Base-by-base conservation (phyloP, 345 rosid species). In the Lepidium didymum region DNA sequence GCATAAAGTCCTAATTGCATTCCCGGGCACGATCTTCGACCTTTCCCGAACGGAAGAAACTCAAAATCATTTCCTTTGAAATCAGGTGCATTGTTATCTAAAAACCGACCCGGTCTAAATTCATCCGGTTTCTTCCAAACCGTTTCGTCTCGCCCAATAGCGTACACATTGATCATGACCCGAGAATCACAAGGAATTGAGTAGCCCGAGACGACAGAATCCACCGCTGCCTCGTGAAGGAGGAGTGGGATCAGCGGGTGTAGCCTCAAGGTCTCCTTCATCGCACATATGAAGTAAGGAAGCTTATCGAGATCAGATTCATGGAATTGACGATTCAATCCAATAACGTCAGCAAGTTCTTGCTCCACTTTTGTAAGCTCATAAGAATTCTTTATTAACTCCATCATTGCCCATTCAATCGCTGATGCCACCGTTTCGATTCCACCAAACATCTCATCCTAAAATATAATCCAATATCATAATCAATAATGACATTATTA, bases 221-320 rank as follows among this genome's bases (percentile, higher is more conserved):
- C 84, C 36, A 56, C 80, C 1, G 86, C 75, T 0, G 90, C 77
- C 78, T 90, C 91, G 13, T 87, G 96, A 55, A 90, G 86, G 68
- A 85, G 87, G 40, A 90, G 84, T 1, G 96, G 94, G 59, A 90
- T 90, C 35, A 94, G 96, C 1, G 96, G 96, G 75, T 90, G 94
- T 29, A 90, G 81, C 21, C 94, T 78, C 2, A 87, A 57, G 10
- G 94, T 87, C 69, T 90, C 94, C 44, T 87, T 90, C 44, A 90
- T 51, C 8, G 68, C 74, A 45, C 94, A 85, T 64, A 73, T 83
- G 10, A 87, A 66, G 67, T 77, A 84, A 8, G 86, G 76, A 1
- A 90, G 85, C 9, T 81, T 85, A 7, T 85, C 84, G 1, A 90
- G 73, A 60, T 90, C 89, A 0, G 84, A 67, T 67, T 90, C 91